phyloP scores from a whole-genome alignment of 2,329 filamentous ascomycete species.

The Fusarium verticillioides region DNA sequence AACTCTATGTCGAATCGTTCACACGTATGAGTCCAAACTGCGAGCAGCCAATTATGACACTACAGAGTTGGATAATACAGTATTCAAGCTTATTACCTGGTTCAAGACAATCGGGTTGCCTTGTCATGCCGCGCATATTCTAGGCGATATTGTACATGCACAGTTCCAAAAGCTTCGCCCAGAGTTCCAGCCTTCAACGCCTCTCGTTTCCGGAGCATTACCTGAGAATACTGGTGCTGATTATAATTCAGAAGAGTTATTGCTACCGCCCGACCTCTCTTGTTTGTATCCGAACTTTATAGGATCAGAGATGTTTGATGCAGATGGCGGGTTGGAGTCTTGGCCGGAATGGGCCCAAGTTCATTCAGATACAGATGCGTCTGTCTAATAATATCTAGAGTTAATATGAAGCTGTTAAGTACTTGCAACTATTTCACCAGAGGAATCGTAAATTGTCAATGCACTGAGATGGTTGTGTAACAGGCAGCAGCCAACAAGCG shows the following conservation, averaged over 20 bases:
- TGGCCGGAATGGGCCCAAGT: conserved; percentile 18
- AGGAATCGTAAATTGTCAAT: neutral
- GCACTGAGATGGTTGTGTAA: neutral
- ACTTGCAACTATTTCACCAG: no score
- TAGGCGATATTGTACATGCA: conserved; percentile 39
- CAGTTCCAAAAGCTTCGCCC: conserved; percentile 39
- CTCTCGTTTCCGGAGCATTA: neutral
- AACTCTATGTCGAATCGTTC: conserved; percentile 36
- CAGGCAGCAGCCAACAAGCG: neutral
- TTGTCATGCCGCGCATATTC: conserved; percentile 43
- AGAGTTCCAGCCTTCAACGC: neutral
- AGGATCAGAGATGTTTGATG: conserved; percentile 11
- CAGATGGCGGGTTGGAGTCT: conserved; percentile 2
- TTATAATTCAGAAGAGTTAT: neutral
- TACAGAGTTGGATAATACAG: conserved; percentile 21
- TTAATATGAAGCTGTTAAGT: neutral
- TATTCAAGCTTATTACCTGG: conserved; percentile 39
- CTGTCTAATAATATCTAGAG: neutral
- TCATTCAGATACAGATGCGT: conserved; percentile 1
- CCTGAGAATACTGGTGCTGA: neutral
- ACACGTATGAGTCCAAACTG: conserved; percentile 38
- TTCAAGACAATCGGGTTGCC: conserved; percentile 38
- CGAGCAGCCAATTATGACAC: conserved; percentile 22
- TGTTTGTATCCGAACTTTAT: conserved; percentile 22
- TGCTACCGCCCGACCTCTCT: conserved; percentile 8